Evolutionary conservation across 345 rosid genomes (phyloP).

Genomic region (Aquilaria yunnanensis): DNA sequence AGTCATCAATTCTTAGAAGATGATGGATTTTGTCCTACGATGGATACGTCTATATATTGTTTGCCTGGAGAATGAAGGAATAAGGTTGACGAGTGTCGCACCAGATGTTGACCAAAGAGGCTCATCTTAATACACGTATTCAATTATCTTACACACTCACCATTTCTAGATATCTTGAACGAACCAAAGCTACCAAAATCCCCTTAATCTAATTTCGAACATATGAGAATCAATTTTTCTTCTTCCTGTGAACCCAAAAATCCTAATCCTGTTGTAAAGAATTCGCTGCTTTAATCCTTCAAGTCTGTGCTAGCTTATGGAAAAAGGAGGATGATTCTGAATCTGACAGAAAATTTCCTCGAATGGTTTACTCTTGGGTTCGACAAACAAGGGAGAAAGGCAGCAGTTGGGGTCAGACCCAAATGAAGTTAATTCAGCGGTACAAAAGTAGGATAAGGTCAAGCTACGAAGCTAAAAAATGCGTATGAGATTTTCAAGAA

Average conservation of each 20-base stretch:
- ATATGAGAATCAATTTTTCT: conserved; percentile 24
- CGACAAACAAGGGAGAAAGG: conserved; percentile 24
- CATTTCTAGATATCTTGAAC: no score
- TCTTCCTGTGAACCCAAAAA: not conserved
- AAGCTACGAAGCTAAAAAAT: conserved; percentile 28
- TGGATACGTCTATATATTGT: no score
- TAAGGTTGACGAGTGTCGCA: no score
- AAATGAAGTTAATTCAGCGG: conserved; percentile 4
- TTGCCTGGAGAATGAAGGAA: no score
- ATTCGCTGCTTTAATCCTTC: conserved; percentile 4
- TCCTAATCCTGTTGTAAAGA: not conserved
- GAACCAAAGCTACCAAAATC: conserved; percentile 9
- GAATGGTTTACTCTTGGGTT: conserved; percentile 16
- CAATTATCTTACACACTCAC: no score
- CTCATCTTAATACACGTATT: no score
- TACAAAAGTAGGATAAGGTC: conserved; percentile 15
- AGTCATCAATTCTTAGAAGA: no score
- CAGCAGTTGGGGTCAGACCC: conserved; percentile 3
- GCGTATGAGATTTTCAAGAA: conserved; percentile 61
- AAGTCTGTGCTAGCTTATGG: not conserved
- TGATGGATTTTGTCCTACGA: no score
- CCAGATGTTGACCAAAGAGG: no score
- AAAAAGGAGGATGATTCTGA: conserved; percentile 16
- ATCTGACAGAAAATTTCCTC: no score
- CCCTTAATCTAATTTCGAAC: conserved; percentile 49